phyloP scores from a whole-genome alignment of 2,329 filamentous ascomycete genomes.

The Phoma herbarum region DNA sequence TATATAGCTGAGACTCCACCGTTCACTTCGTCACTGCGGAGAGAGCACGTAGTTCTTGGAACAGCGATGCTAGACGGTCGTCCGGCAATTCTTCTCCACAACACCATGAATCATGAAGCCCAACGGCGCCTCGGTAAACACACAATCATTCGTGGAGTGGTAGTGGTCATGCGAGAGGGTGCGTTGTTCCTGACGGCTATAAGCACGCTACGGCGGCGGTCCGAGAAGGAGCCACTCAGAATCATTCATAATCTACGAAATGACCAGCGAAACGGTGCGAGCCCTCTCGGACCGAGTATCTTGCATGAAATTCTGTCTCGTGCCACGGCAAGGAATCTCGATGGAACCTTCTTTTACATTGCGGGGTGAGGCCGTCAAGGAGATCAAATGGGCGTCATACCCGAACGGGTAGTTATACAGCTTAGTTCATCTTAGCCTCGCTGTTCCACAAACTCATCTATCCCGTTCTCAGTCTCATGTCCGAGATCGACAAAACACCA shows the following conservation, averaged over 20 bases:
- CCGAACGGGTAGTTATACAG: constrained; percentile 13
- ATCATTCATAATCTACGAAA: not conserved
- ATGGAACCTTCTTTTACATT: constrained; percentile 10
- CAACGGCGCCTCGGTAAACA: constrained; percentile 2
- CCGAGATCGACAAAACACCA: constrained; percentile 19
- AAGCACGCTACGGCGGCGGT: constrained; percentile 13
- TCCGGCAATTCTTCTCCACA: constrained; percentile 6
- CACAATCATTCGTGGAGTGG: constrained; percentile 18
- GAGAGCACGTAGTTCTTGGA: constrained; percentile 12
- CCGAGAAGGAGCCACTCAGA: constrained; percentile 18
- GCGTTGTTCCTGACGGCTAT: constrained; percentile 19
- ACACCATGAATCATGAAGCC: constrained; percentile 12
- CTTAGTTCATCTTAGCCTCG: constrained; percentile 12
- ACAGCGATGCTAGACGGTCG: constrained; percentile 12
- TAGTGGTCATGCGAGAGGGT: constrained; percentile 13
- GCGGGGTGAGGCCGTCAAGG: constrained; percentile 8
- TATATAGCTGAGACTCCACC: constrained; percentile 17
- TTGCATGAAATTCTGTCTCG: constrained; percentile 10
- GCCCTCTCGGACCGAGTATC: constrained; percentile 21
- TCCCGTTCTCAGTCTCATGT: not conserved
- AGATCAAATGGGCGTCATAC: constrained; percentile 15
- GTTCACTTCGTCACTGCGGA: constrained; percentile 5
- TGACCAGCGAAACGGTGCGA: constrained; percentile 6
- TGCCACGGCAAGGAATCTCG: constrained; percentile 10
- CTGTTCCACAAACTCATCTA: constrained; percentile 4